Evolutionary conservation across 371 early-diverging fungal genomes (phyloP).

Genomic region (Phascolomyces articulosus): DNA sequence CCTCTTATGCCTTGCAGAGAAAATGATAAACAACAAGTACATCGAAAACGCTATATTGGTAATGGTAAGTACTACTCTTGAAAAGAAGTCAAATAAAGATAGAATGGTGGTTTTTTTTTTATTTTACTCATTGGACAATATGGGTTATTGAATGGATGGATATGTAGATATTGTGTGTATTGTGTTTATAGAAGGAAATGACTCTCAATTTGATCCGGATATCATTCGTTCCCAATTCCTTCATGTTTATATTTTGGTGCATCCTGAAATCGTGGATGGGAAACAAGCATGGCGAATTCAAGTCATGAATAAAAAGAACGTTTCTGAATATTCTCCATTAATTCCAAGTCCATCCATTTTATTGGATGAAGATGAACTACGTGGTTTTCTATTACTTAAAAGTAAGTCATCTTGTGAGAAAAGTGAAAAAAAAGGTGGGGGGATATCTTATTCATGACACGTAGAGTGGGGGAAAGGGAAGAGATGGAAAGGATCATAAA

Average conservation of each 20-base stretch:
- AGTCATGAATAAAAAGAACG: conserved; percentile 59
- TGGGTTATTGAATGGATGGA: too few relatives aligned
- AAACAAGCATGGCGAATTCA: conserved; percentile 49
- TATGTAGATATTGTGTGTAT: conserved; percentile 71
- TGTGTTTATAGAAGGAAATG: conserved; percentile 68
- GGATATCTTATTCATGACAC: not conserved
- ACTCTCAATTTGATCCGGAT: conserved; percentile 57
- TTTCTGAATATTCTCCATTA: conserved; percentile 64
- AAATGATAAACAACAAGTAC: conserved; percentile 78
- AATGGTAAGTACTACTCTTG: too few relatives aligned
- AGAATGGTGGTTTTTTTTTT: too few relatives aligned
- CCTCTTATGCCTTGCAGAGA: conserved; percentile 74
- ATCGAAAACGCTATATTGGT: conserved; percentile 85
- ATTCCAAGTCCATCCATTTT: conserved; percentile 70
- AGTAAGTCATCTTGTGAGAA: conserved; percentile 27
- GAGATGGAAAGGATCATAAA: too few relatives aligned
- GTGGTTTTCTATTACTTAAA: conserved; percentile 67
- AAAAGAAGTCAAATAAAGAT: too few relatives aligned
- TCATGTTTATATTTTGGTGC: conserved; percentile 74
- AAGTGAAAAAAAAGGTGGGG: not conserved
- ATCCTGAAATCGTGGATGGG: conserved; percentile 24
- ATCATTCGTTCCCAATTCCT: conserved; percentile 71
- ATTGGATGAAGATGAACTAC: conserved; percentile 41
- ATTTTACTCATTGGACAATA: too few relatives aligned
- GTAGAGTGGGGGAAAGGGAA: too few relatives aligned